Evolutionary conservation across 1,284 basidiomycete genomes (phyloP).

Genomic region (Agaricales sp.): DNA sequence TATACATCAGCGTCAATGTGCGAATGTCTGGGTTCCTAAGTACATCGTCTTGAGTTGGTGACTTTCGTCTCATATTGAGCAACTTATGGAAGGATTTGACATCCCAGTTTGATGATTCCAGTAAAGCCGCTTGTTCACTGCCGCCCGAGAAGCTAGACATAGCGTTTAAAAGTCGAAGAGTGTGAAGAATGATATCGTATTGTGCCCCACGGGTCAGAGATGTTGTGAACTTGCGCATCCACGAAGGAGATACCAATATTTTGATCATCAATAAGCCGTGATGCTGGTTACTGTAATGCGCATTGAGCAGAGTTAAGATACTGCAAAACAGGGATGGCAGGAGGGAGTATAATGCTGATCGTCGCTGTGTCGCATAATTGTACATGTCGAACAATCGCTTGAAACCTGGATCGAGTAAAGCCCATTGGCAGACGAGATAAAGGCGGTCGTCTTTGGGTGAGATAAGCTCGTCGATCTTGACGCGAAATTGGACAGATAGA

Average conservation of each 20-base stretch:
- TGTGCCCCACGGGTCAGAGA: constrained; percentile 45
- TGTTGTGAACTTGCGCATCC: constrained; percentile 43
- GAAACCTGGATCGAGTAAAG: background rate
- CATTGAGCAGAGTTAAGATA: constrained; percentile 47
- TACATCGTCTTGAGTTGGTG: constrained; percentile 26
- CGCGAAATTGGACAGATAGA: constrained; percentile 18
- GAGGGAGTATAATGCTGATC: background rate
- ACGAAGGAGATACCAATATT: constrained; percentile 40
- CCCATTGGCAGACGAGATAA: background rate
- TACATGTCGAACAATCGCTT: background rate
- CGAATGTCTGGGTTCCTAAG: constrained; percentile 59
- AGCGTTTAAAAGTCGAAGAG: constrained; percentile 50
- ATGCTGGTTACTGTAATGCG: constrained; percentile 53
- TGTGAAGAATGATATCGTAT: constrained; percentile 51
- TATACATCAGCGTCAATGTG: constrained; percentile 54
- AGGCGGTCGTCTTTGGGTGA: constrained; percentile 4
- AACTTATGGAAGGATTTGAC: constrained; percentile 64
- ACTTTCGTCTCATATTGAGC: constrained; percentile 55
- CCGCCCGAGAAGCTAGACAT: constrained; percentile 57
- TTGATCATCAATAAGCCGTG: constrained; percentile 52
- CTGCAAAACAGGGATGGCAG: constrained; percentile 37
- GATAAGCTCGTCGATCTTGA: constrained; percentile 16
- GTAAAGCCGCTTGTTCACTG: constrained; percentile 44
- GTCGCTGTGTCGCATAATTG: background rate
- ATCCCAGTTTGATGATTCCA: constrained; percentile 69